phyloP scores from a whole-genome alignment of 768 basidiomycete genomes.

The Daedalea quercina region DNA sequence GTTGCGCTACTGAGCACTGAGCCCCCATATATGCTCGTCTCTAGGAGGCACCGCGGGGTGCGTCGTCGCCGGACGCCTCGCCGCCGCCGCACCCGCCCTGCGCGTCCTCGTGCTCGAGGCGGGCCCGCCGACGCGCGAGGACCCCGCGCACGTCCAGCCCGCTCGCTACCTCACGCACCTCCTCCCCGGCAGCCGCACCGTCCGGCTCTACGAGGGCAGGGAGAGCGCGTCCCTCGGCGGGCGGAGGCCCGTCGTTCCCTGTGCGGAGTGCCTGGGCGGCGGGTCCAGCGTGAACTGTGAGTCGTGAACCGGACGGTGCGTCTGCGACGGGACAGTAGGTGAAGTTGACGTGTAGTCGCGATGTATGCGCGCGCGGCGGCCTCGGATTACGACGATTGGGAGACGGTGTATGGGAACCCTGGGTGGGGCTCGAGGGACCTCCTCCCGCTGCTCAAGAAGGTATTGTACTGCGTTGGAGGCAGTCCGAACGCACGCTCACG shows the following conservation, averaged over 20 bases:
- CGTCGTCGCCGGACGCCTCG: slow-evolving; percentile 48
- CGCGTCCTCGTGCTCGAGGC: slow-evolving; percentile 58
- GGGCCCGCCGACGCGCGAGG: slow-evolving; percentile 43
- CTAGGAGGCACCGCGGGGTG: slow-evolving; percentile 42
- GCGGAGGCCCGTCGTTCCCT: slow-evolving; percentile 36
- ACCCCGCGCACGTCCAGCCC: slow-evolving; percentile 45
- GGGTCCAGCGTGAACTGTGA: slow-evolving; percentile 57
- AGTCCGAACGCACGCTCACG: too few relatives aligned
- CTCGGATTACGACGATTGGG: slow-evolving; percentile 61
- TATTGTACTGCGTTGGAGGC: too few relatives aligned
- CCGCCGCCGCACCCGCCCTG: slow-evolving; percentile 43
- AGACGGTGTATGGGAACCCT: slow-evolving; percentile 36
- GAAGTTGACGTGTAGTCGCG: not conserved
- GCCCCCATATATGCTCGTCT: not conserved
- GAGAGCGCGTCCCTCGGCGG: slow-evolving; percentile 38
- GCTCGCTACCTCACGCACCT: slow-evolving; percentile 42
- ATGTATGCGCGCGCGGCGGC: slow-evolving; percentile 50
- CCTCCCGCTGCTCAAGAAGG: slow-evolving; percentile 50
- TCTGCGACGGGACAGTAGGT: not conserved
- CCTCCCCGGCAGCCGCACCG: slow-evolving; percentile 29
- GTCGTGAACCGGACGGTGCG: slow-evolving; percentile 2
- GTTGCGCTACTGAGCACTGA: not conserved
- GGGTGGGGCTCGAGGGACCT: slow-evolving; percentile 53
- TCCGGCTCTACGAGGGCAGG: slow-evolving; percentile 34
- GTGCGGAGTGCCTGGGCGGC: slow-evolving; percentile 51